Evolutionary conservation across 352 stramenopile species (phyloP), one percentile per base, ranked within the genome.

Genomic region (Phytophthora podocarpi): DNA sequence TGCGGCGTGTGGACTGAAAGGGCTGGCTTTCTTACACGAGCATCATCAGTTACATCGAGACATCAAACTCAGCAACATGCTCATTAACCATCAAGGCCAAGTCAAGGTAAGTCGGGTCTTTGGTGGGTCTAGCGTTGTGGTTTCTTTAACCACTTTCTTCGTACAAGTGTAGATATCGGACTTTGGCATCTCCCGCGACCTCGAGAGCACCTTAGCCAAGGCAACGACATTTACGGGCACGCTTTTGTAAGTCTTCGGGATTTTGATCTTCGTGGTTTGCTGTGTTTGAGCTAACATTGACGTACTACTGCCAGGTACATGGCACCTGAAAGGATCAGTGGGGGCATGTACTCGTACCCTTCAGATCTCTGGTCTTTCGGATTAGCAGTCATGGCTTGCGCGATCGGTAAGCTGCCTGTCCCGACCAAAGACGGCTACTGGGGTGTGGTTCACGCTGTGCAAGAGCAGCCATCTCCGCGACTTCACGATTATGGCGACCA

Each of bases 11-110:
- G 87, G 79, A 4, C 70, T 98, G 4, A 81, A 88, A 47, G 93
- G 91, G 0, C 70, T 98, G 2, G 71, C 71, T 0, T 98, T 96
- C 56, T 54, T 98, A 28, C 92, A 98, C 54, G 76, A 90, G 26
- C 78, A 92, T 47, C 85, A 95, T 35, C 90, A 97, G 30, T 59
- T 98, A 5, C 95, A 98, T 61, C 85, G 95, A 34, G 95, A 98
- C 32, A 97, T 98, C 62, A 98, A 98, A 57, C 89, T 96, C 16
- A 96, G 87, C 57, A 98, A 98, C 73, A 92, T 98, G 70, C 83
- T 98, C 9, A 85, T 98, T 34, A 97, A 97, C 64, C 73, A 83
- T 16, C 62, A 78, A 31, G 82, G 84, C 0, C 64, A 87, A 57
- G 83, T 93, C 52, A 95, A 95, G 73, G 78, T 87, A 46, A 54